Percentiles rank a stretch among this genome's conserved stretches.
Conservation (phyloP, 2,329 filamentous ascomycete genomes). For the Rutstroemia sp. region DNA sequence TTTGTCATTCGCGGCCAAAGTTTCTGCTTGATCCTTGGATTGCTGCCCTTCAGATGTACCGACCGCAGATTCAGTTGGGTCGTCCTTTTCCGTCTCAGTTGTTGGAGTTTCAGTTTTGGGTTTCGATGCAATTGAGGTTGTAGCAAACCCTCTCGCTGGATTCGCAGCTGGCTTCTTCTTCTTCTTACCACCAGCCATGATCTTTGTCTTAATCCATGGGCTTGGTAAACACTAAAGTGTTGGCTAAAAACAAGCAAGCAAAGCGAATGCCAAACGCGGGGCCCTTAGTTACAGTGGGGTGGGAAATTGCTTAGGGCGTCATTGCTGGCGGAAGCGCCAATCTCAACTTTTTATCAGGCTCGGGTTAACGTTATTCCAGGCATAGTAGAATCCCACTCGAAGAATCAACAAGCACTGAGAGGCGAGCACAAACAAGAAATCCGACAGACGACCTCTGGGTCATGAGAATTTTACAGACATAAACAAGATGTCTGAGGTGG, state of each 20-base stretch:
- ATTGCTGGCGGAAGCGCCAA: constrained; percentile 2
- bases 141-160: constrained; percentile 86
- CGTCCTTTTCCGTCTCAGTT: constrained; percentile 13
- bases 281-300: constrained; percentile 7
- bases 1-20: constrained; percentile 9
- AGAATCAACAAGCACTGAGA: neutral
- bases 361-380: constrained; percentile 8
- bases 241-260: neutral
- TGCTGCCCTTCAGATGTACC: constrained; percentile 10
- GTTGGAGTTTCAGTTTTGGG: constrained; percentile 53
- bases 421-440: neutral
- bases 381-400: neutral
- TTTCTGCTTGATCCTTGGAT: neutral
- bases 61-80: constrained; percentile 14
- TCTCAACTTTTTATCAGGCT: neutral
- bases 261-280: constrained; percentile 8
- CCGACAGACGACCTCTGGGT: constrained; percentile 10
- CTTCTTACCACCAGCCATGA: constrained; percentile 63
- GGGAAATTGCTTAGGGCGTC: constrained; percentile 2
- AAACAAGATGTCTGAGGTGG: constrained; percentile 43
- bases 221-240: neutral
- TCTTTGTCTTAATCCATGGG: neutral
- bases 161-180: constrained; percentile 90
- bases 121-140: constrained; percentile 84
- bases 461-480: constrained; percentile 26